Evolutionary conservation across 2,329 filamentous ascomycete genomes (phyloP).

Genomic region (Hymenoscyphus fraxineus): DNA sequence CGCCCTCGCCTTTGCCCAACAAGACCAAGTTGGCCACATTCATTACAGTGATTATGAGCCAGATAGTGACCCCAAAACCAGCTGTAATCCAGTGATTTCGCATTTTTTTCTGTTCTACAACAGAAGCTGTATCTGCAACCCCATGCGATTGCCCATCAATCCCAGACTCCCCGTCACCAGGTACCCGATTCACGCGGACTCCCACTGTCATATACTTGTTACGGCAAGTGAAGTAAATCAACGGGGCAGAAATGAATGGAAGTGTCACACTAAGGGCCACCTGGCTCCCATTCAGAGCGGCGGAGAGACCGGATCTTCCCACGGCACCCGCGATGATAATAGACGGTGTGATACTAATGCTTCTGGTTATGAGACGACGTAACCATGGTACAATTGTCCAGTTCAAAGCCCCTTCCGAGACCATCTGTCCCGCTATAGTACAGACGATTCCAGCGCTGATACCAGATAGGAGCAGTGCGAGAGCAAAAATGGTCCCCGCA

Average conservation of each 20-base stretch:
- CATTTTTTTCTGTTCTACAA: constrained; percentile 47
- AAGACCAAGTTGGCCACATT: constrained; percentile 74
- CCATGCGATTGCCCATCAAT: constrained; percentile 22
- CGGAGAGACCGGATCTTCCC: constrained; percentile 65
- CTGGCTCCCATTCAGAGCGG: constrained; percentile 71
- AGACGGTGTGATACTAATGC: constrained; percentile 75
- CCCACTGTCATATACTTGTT: constrained; percentile 69
- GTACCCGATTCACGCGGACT: constrained; percentile 18
- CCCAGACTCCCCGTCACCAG: constrained; percentile 21
- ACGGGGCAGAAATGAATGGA: constrained; percentile 76
- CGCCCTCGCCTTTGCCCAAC: constrained; percentile 42
- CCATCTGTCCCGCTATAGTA: constrained; percentile 87
- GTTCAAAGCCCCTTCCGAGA: constrained; percentile 75
- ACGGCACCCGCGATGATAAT: constrained; percentile 81
- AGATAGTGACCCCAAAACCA: constrained; percentile 57
- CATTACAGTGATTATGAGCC: constrained; percentile 72
- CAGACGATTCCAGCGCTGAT: constrained; percentile 81
- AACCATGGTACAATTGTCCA: constrained; percentile 76
- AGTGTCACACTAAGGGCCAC: constrained; percentile 75
- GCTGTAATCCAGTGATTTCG: constrained; percentile 66
- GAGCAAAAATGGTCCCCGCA: constrained; percentile 78
- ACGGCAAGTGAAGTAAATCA: constrained; percentile 81
- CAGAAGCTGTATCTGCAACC: background rate
- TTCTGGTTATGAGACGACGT: constrained; percentile 71
- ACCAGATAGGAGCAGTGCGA: constrained; percentile 76